Percentiles rank a stretch among this genome's conserved stretches.
Evolutionary conservation across 2,329 filamentous ascomycete species (phyloP).

Genomic region (Phialemonium atrogriseum): DNA sequence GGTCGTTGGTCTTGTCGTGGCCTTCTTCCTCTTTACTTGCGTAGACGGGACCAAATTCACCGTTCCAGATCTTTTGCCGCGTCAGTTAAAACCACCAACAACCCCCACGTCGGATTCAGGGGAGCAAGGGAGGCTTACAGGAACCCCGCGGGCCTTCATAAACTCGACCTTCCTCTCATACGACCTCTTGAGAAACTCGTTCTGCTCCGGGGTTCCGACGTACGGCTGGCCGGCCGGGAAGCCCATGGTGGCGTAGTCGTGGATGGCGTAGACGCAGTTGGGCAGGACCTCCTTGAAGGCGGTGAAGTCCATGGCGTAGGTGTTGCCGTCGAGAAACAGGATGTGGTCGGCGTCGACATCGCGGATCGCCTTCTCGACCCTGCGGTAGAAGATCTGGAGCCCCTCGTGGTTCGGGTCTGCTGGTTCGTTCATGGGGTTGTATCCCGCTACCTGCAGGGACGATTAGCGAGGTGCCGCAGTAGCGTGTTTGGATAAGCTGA

Average conservation of each 20-base stretch:
- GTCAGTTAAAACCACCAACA: too few relatives aligned
- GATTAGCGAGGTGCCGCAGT: too few relatives aligned
- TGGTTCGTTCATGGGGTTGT: constrained; percentile 21
- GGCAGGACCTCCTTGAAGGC: constrained; percentile 32
- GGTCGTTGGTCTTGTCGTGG: constrained; percentile 24
- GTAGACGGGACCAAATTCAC: constrained; percentile 38
- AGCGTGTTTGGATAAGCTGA: too few relatives aligned
- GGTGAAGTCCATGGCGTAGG: constrained; percentile 43
- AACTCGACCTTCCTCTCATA: constrained; percentile 30
- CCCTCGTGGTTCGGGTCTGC: constrained; percentile 12
- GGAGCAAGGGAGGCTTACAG: too few relatives aligned
- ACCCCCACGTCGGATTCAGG: too few relatives aligned
- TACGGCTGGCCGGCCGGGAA: constrained; percentile 34
- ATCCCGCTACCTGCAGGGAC: constrained; percentile 25
- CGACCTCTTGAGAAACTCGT: constrained; percentile 21
- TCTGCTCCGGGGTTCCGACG: constrained; percentile 23
- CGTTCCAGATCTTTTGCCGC: constrained; percentile 36
- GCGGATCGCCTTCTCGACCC: constrained; percentile 26
- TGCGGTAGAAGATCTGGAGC: constrained; percentile 24
- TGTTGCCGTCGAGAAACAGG: constrained; percentile 39
- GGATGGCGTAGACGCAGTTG: constrained; percentile 40
- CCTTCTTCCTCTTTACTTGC: constrained; percentile 24
- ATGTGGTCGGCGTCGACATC: constrained; percentile 33
- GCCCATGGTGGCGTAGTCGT: constrained; percentile 44
- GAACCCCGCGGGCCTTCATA: constrained; percentile 26